Percentiles rank a stretch among this genome's conserved stretches.
phyloP scores from a whole-genome alignment of 176 grass and related monocot species.

The Microstegium vimineum region DNA sequence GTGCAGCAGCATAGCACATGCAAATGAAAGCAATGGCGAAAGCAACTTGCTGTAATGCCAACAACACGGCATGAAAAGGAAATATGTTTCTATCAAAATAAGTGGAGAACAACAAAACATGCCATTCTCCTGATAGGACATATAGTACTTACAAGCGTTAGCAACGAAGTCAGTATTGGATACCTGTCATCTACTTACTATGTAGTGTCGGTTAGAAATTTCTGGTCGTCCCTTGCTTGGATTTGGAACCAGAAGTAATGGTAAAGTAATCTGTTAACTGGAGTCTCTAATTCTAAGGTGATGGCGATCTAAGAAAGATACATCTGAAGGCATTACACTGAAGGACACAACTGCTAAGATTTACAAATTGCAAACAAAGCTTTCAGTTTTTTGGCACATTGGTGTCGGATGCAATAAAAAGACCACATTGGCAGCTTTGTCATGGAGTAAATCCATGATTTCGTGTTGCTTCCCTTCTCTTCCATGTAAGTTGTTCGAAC shows the following conservation, averaged over 20 bases:
- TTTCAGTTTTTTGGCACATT: constrained; percentile 11
- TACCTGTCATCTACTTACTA: constrained; percentile 31
- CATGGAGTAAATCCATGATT: constrained; percentile 43
- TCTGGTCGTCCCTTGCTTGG: neutral
- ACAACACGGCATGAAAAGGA: neutral
- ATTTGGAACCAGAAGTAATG: constrained; percentile 2
- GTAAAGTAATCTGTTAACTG: constrained; percentile 6
- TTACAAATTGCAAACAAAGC: constrained; percentile 39
- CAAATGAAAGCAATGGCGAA: constrained; percentile 7
- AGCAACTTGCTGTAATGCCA: neutral
- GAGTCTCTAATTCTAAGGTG: neutral
- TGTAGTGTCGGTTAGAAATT: constrained; percentile 29
- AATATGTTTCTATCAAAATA: neutral
- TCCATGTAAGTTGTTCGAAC: constrained; percentile 48
- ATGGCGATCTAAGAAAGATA: constrained; percentile 3
- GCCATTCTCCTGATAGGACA: neutral
- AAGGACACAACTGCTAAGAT: constrained; percentile 11
- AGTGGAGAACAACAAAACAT: neutral
- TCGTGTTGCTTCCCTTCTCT: constrained; percentile 56
- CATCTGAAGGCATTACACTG: neutral
- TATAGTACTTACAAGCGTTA: constrained; percentile 2
- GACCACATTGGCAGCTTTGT: constrained; percentile 27
- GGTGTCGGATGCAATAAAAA: constrained; percentile 17
- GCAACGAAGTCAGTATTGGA: constrained; percentile 13
- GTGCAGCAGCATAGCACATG: constrained; percentile 9